phyloP scores from a whole-genome alignment of 2,329 filamentous ascomycete species.

The Cytospora leucostoma region DNA sequence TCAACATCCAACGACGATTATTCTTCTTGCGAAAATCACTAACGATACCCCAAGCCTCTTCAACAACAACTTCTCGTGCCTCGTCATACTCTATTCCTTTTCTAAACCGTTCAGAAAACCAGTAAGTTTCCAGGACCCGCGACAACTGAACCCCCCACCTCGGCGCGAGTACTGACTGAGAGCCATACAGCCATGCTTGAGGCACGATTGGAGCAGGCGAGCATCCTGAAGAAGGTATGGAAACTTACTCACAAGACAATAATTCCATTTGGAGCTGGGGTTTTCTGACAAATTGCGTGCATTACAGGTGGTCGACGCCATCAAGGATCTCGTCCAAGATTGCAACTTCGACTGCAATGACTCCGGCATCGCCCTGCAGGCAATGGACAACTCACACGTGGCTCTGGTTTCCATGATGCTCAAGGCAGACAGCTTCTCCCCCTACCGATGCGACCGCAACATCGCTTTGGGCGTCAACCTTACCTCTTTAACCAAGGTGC shows the following conservation, averaged over 20 bases:
- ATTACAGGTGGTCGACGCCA: conserved; percentile 87
- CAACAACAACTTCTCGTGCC: not conserved
- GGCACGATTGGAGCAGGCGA: conserved; percentile 93
- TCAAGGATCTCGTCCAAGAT: conserved; percentile 98
- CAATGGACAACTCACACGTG: conserved; percentile 99
- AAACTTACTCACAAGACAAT: not conserved
- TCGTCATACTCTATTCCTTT: not conserved
- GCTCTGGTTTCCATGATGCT: conserved; percentile 99
- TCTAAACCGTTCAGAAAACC: conserved; percentile 26
- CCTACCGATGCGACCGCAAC: conserved; percentile 98
- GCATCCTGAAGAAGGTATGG: conserved; percentile 88
- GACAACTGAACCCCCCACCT: conserved; percentile 11
- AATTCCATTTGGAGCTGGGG: conserved; percentile 6
- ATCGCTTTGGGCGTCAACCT: conserved; percentile 98
- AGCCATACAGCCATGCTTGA: conserved; percentile 72
- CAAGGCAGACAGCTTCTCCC: conserved; percentile 90
- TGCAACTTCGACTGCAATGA: conserved; percentile 99
- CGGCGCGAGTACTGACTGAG: conserved; percentile 40
- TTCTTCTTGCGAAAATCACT: conserved; percentile 1
- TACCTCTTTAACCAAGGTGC: conserved; percentile 92
- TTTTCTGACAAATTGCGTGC: conserved; percentile 28
- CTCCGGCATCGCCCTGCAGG: conserved; percentile 94
- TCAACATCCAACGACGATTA: conserved; percentile 2
- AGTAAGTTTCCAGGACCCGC: conserved; percentile 25
- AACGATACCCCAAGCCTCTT: not conserved